Percentiles rank a stretch among this genome's conserved stretches.
Conservation (phyloP, 352 stramenopile genomes). For the Pythium grandisporangium region DNA sequence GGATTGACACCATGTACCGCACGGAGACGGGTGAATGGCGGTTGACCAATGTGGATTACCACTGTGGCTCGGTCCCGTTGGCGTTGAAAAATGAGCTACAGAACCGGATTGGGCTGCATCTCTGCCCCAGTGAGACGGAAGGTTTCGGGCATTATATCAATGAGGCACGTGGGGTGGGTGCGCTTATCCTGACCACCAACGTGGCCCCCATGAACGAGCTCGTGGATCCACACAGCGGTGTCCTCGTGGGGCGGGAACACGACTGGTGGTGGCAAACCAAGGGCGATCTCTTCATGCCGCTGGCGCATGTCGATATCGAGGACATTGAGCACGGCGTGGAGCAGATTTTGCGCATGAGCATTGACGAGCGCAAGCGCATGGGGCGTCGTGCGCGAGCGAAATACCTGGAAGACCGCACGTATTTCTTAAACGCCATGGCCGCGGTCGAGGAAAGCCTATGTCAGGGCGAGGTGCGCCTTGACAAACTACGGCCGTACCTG, state of each 20-base stretch:
- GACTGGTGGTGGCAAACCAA: slow-evolving; percentile 79
- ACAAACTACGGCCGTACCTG: slow-evolving; percentile 68
- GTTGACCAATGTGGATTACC: slow-evolving; percentile 70
- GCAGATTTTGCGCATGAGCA: slow-evolving; percentile 54
- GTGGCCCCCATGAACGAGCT: slow-evolving; percentile 83
- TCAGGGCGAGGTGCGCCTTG: slow-evolving; percentile 68
- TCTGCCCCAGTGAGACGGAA: slow-evolving; percentile 71
- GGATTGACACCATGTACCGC: slow-evolving; percentile 55
- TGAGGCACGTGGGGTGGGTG: slow-evolving; percentile 62
- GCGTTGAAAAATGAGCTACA: slow-evolving; percentile 54
- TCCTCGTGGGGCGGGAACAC: slow-evolving; percentile 48
- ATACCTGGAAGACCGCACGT: slow-evolving; percentile 70
- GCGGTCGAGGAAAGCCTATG: slow-evolving; percentile 70
- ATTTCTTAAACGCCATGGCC: slow-evolving; percentile 76
- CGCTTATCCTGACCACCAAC: slow-evolving; percentile 68
- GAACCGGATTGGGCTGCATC: slow-evolving; percentile 66
- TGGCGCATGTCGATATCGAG: slow-evolving; percentile 44
- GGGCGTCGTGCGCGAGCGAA: slow-evolving; percentile 51
- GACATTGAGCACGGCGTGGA: slow-evolving; percentile 65
- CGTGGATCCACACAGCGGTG: slow-evolving; percentile 55
- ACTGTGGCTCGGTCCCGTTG: slow-evolving; percentile 43
- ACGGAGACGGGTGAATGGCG: slow-evolving; percentile 29
- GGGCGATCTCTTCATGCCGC: slow-evolving; percentile 77
- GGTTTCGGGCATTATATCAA: slow-evolving; percentile 85
- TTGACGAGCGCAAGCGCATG: slow-evolving; percentile 69